Evolutionary conservation across 352 stramenopile genomes (phyloP).

Genomic region (Phytopythium helicoides): DNA sequence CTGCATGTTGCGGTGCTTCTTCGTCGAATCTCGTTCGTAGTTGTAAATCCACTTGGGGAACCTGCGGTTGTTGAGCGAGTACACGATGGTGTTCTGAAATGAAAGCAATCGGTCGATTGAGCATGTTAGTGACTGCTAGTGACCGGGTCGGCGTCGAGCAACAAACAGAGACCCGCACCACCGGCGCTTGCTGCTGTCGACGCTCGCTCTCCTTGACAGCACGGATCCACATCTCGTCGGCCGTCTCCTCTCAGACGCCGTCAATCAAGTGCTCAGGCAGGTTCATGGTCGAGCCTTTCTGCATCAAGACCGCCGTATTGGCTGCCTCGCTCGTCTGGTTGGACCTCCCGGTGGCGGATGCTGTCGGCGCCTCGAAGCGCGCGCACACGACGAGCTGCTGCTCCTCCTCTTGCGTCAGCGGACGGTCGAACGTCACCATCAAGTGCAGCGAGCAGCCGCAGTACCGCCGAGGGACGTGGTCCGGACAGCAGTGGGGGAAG

Average conservation of each 20-base stretch:
- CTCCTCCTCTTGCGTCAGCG: constrained; percentile 3
- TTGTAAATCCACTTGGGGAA: constrained; percentile 54
- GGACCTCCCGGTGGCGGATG: constrained; percentile 18
- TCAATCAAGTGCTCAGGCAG: neutral
- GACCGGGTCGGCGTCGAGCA: no score
- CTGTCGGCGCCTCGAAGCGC: constrained; percentile 34
- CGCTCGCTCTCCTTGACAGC: constrained; percentile 21
- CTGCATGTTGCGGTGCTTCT: constrained; percentile 42
- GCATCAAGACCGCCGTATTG: constrained; percentile 19
- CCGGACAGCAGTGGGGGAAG: constrained; percentile 48
- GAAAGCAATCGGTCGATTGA: neutral
- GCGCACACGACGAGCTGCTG: constrained; percentile 33
- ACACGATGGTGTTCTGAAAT: constrained; percentile 34
- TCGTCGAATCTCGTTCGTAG: constrained; percentile 46
- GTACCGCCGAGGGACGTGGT: constrained; percentile 38
- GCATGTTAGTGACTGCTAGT: constrained; percentile 2
- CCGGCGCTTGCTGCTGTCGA: constrained; percentile 16
- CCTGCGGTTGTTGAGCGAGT: constrained; percentile 48
- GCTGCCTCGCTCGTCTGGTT: no score
- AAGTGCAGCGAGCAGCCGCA: constrained; percentile 39
- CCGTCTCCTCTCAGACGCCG: neutral
- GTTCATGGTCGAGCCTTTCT: neutral
- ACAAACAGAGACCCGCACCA: constrained; percentile 14
- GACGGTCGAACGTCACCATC: constrained; percentile 18
- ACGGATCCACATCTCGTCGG: constrained; percentile 15